Base-by-base conservation (phyloP, 225 moss, liverwort and hornwort genomes). In the Lunularia cruciata region DNA sequence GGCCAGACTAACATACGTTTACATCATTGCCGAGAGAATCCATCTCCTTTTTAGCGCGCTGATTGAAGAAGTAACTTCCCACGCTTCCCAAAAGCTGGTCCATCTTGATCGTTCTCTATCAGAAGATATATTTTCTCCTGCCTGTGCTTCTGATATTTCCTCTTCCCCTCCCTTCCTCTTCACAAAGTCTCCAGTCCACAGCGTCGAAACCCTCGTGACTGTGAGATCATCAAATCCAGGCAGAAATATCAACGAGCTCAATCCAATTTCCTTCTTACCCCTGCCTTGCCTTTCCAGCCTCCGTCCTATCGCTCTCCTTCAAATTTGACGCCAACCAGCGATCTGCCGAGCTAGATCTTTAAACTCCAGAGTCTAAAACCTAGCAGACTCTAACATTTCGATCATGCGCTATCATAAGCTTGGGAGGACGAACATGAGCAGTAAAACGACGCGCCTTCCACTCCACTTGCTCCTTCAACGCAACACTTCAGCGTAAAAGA, bases 11-110 rank as follows among this genome's bases (percentile, higher is more conserved):
- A 36, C 71, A 31, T 71, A 71, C 71, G 33, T 78, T 75, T 51
- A 78, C 73, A 75, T 83, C 82, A 32, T 55, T 46, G 47, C 36
- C 34, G 15, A 83, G 63, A 16, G 78, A 78, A 69, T 83, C 63
- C 49, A 78, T 51, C 48, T 75, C 82, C 59, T 72, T 75, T 57
- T 69, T 69, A 22, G 78, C 75, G 16, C 75, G 63, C 35, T 65
- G 63, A 9, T 23, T 58, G 42, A 83, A 78, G 2, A 75, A 38
- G 65, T 72, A 83, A 46, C 82, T 28, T 3, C 82, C 63, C 0
- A 78, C 58, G 25, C 75, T 75, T 18, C 82, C 78, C 9, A 83
- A 2, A 57, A 82, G 8, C 19, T 55, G 42, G 67, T 72, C 64
- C 81, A 82, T 82, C 38, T 65, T 38, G 35, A 46, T 9, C 33